Evolutionary conservation across 257 asterid genomes (phyloP), one percentile per base, ranked within the genome.

Genomic region (Nicotiana attenuata): DNA sequence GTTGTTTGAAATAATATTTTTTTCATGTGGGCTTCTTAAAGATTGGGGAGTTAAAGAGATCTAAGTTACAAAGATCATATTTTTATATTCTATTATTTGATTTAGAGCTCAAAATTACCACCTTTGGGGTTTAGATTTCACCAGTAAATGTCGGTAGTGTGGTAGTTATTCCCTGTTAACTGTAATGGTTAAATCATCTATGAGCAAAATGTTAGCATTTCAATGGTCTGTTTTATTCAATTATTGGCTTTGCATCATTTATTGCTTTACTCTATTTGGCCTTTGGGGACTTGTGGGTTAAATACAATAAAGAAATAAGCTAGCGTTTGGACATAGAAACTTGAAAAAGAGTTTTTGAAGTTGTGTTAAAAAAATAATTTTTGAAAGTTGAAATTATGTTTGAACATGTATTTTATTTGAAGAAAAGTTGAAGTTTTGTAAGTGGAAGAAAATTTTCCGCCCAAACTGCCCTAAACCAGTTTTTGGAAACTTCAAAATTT

Each of bases 201-300:
- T 13, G 31, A 85, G 68, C 83, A 90, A 83, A 84, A 89, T 89
- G 90, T 35, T 82, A 47, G 88, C 90, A 81, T 94, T 94, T 97
- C 71, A 91, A 92, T 90, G 97, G 97, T 83, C 63, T 93, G 81
- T 81, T 93, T 47, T 93, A 91, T 88, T 98, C 99, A 73, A 88
- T 94, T 75, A 87, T 95, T 80, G 99, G 98, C 14, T 89, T 95
- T 81, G 94, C 92, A 73, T 92, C 97, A 17, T 92, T 94, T 85
- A 87, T 91, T 86, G 96, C 90, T 47, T 92, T 93, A 63, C 81
- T 95, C 7, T 93, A 91, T 88, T 76, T 95, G 86, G 90, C 98
- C 13, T 94, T 94, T 84, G 97, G 98, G 20, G 98, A 91, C 84
- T 68, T 91, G 6, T 92, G 97, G 97, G 81, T 86, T 15, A 82